Percentiles rank a stretch among this genome's conserved stretches.
Conservation (phyloP, 192 early-diverging fungal genomes). For the Jimgerdemannia flammicorona region DNA sequence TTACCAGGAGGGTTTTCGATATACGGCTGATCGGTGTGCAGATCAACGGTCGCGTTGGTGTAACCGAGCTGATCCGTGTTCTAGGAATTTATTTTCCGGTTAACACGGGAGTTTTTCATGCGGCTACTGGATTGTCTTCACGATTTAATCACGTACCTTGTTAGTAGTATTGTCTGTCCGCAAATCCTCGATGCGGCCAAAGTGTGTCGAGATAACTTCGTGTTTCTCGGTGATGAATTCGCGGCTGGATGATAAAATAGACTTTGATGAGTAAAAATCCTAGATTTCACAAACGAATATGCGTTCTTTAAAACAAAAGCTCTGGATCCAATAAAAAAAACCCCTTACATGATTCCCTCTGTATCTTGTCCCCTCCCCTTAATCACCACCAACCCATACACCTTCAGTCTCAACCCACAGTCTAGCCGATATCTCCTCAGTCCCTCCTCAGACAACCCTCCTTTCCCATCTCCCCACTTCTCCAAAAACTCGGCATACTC, state of each 20-base stretch:
- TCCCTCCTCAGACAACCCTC: slow-evolving; percentile 12
- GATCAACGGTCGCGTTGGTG: slow-evolving; percentile 38
- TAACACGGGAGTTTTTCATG: too few species aligned
- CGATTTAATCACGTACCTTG: too few species aligned
- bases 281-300: neutral
- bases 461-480: slow-evolving; percentile 4
- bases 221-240: slow-evolving; percentile 40
- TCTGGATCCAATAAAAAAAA: neutral
- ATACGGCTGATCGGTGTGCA: slow-evolving; percentile 43
- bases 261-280: neutral
- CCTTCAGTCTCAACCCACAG: slow-evolving; percentile 25
- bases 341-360: slow-evolving; percentile 40
- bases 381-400: slow-evolving; percentile 41
- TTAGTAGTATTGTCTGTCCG: slow-evolving; percentile 44
- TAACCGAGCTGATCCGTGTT: slow-evolving; percentile 50
- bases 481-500: slow-evolving; percentile 24
- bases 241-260: neutral
- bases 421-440: slow-evolving; percentile 20
- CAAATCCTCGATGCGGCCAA: slow-evolving; percentile 46
- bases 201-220: slow-evolving; percentile 41
- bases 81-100: neutral
- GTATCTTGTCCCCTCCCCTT: slow-evolving; percentile 37
- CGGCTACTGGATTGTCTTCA: too few species aligned
- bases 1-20: slow-evolving; percentile 23
- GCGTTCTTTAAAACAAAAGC: too few species aligned